Conservation (phyloP, 495 filamentous ascomycete species). For the Hypoxylon subgilvum region DNA sequence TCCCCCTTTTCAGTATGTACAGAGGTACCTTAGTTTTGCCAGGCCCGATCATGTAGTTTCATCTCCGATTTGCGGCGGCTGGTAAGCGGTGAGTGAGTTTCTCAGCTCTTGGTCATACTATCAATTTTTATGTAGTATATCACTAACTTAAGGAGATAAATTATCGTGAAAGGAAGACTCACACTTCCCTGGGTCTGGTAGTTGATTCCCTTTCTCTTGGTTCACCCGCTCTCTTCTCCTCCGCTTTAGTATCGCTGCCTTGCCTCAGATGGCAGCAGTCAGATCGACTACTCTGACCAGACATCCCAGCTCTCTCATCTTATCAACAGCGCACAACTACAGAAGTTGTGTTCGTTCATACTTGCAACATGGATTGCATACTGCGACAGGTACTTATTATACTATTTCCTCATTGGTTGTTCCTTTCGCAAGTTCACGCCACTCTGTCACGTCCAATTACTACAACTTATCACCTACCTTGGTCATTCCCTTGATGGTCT, state of each 20-base stretch:
- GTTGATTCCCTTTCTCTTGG: neutral
- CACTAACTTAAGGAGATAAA: too few relatives aligned
- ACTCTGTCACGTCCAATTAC: too few relatives aligned
- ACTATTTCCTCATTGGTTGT: neutral
- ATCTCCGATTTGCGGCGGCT: slow-evolving; percentile 1
- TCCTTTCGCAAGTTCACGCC: neutral
- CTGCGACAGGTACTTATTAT: slow-evolving; percentile 21
- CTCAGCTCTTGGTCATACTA: neutral
- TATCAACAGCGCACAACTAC: neutral
- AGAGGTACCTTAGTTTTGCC: too few relatives aligned
- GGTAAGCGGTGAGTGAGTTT: slow-evolving; percentile 8
- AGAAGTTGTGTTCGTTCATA: neutral
- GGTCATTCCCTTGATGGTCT: neutral
- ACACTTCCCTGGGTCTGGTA: neutral
- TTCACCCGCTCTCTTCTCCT: neutral
- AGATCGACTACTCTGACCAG: slow-evolving; percentile 17
- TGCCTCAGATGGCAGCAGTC: slow-evolving; percentile 29
- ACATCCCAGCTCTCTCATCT: slow-evolving; percentile 7
- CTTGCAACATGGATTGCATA: neutral
- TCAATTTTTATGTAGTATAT: too few relatives aligned
- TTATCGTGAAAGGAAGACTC: neutral
- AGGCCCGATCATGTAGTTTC: neutral
- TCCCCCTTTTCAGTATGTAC: too few relatives aligned
- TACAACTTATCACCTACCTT: neutral
- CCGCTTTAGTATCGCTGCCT: neutral